phyloP scores from a whole-genome alignment of 352 stramenopile species.

The Globisporangium radiosum region DNA sequence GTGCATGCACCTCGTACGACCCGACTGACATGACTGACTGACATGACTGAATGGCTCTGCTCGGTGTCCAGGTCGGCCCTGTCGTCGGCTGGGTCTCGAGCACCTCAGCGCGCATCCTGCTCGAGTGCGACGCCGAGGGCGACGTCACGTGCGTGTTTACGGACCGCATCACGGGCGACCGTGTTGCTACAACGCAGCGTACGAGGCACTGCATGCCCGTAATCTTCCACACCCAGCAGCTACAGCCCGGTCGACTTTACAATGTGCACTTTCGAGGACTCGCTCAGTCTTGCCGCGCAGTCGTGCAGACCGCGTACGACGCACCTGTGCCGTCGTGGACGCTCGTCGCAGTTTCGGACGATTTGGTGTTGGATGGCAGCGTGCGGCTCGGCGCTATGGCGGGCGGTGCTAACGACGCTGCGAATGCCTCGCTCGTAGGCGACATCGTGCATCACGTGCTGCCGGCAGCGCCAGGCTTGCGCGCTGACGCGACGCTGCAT shows the following conservation, averaged over 20 bases:
- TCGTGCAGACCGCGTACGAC: constrained; percentile 9
- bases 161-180: constrained; percentile 25
- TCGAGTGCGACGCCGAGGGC: constrained; percentile 34
- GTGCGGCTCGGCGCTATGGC: constrained; percentile 1
- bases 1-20: too few relatives aligned
- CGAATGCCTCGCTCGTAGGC: constrained; percentile 13
- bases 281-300: not conserved
- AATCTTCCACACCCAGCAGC: constrained; percentile 22
- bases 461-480: constrained; percentile 13
- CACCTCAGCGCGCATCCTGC: constrained; percentile 23
- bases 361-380: constrained; percentile 3
- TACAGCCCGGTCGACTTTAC: constrained; percentile 30
- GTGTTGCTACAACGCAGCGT: constrained; percentile 3
- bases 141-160: constrained; percentile 29
- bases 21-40: not conserved
- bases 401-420: not conserved
- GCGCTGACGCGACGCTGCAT: constrained; percentile 28
- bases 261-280: constrained; percentile 32
- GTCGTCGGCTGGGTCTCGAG: constrained; percentile 33
- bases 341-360: constrained; percentile 9
- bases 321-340: constrained; percentile 10
- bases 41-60: not conserved
- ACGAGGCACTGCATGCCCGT: constrained; percentile 16
- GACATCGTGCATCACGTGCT: constrained; percentile 28
- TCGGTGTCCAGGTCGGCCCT: constrained; percentile 25